phyloP scores from a whole-genome alignment of 805 yeast species.

The Barnettozyma botsteinii region DNA sequence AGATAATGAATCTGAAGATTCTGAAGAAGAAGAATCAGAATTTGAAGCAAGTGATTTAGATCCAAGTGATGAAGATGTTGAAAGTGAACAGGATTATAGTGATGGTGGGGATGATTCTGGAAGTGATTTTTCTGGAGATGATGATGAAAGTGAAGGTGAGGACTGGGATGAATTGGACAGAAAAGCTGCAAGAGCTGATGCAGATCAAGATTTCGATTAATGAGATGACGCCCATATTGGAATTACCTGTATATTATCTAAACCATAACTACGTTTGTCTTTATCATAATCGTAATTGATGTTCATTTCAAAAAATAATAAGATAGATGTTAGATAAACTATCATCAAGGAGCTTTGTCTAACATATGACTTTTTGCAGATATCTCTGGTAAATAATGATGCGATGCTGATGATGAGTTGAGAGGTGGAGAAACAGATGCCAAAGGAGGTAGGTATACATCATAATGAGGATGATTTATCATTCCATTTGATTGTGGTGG shows the following conservation, averaged over 20 bases:
- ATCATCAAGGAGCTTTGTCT: too few relatives aligned
- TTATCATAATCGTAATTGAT: too few relatives aligned
- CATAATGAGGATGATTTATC: not conserved
- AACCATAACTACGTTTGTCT: too few relatives aligned
- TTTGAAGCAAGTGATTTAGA: constrained; percentile 41
- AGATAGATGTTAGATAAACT: too few relatives aligned
- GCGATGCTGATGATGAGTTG: not conserved
- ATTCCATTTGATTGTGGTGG: too few relatives aligned
- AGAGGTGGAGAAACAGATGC: too few relatives aligned
- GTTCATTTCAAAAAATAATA: too few relatives aligned
- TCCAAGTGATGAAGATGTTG: constrained; percentile 37
- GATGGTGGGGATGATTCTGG: constrained; percentile 29
- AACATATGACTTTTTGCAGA: not conserved
- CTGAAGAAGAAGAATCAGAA: constrained; percentile 47
- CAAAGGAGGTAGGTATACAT: not conserved
- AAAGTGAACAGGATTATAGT: constrained; percentile 31
- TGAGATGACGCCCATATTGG: too few relatives aligned
- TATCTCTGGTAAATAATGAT: not conserved
- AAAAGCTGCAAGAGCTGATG: constrained; percentile 29
- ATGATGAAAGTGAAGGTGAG: constrained; percentile 37
- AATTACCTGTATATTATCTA: too few relatives aligned
- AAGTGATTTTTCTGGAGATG: constrained; percentile 32
- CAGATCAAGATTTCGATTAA: constrained; percentile 15
- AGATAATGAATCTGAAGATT: constrained; percentile 63
- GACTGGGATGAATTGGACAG: constrained; percentile 27